A percentile compares a stretch with the other conserved stretches of the same genome.
Evolutionary conservation across 1,139 yeast genomes (phyloP).

Genomic region (Geotrichum fermentans): DNA sequence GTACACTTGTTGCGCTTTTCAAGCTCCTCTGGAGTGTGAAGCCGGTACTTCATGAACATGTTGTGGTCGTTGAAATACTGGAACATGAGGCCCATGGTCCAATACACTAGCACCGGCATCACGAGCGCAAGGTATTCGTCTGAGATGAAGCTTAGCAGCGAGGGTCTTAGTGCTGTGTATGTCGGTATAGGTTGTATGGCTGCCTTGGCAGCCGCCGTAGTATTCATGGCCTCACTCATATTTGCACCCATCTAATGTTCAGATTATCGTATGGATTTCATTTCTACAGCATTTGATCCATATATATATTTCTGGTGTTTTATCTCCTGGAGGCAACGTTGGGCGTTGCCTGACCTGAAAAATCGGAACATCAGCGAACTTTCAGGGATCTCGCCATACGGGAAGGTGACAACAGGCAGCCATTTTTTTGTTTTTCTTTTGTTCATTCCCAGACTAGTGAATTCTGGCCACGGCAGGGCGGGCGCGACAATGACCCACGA

Average conservation of each 20-base stretch:
- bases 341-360: no score
- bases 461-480: no score
- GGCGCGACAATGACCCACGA: no score
- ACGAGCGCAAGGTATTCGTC: conserved; percentile 13
- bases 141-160: conserved; percentile 16
- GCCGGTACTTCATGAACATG: conserved; percentile 74
- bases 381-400: no score
- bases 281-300: neutral
- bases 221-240: neutral
- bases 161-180: conserved; percentile 11
- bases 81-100: conserved; percentile 71
- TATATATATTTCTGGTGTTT: no score
- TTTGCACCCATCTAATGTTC: neutral
- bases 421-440: no score
- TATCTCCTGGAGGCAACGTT: no score
- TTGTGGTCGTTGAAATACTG: conserved; percentile 68
- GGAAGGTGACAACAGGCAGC: no score
- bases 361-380: no score
- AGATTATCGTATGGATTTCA: neutral
- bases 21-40: conserved; percentile 54
- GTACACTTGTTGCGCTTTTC: conserved; percentile 65
- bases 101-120: conserved; percentile 15
- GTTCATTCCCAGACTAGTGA: no score
- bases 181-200: conserved; percentile 10
- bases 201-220: no score